Evolutionary conservation across 1,139 yeast genomes (phyloP), one percentile per base, ranked within the genome.

Genomic region (Sugiyamaella castrensis): DNA sequence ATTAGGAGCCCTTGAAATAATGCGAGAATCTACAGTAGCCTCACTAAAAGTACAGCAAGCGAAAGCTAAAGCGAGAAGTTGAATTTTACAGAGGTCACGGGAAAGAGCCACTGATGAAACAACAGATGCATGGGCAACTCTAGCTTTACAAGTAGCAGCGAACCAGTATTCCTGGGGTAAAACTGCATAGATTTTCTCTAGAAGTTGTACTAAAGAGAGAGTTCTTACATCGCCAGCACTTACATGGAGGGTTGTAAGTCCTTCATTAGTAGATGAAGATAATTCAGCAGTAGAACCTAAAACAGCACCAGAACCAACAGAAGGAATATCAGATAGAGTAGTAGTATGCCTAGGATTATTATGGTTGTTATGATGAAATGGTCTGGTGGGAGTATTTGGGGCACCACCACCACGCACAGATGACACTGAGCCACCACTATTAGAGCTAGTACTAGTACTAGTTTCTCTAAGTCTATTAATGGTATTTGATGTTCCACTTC

Each of bases 1-100:
- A 57, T 84, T 81, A 7, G 95, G 94, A 58, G 87, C 91, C 1
- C 82, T 73, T 54, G 85, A 89, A 58, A 87, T 81, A 16, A 89
- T 72, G 48, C 80, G 74, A 9, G 87, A 75, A 3, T 85, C 79
- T 19, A 86, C 77, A 37, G 69, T 73, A 27, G 70, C 69, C 26
- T 76, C 75, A 8, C 67, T 62, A 46, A 68, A 70, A 37, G 77
- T 76, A 37, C 81, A 79, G 46, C 81, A 79, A 46, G 80, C 71
- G 56, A 82, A 77, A 0, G 87, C 86, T 37, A 85, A 72, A 0
- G 96, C 81, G 47, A 79, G 71, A 58, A 86, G 79, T 64, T 87
- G 88, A 50, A 82, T 74, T 36, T 77, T 76, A 10, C 85, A 74
- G 33, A 91, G 71, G 49, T 79, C 73, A 43, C 76, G 76, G 57